phyloP scores from a whole-genome alignment of 345 rosid species.

The Acer negundo region DNA sequence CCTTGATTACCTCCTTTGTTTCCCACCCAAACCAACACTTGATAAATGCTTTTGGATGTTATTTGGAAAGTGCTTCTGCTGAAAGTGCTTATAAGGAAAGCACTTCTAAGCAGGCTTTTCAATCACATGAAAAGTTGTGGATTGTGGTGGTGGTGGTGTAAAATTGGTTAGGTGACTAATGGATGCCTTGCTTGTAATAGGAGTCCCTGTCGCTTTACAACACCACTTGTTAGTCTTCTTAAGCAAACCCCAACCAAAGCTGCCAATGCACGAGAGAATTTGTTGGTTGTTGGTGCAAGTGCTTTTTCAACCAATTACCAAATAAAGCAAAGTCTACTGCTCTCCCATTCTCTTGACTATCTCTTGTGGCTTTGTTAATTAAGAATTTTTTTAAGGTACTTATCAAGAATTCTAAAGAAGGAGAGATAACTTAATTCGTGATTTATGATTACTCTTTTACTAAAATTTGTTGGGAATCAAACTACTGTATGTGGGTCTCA shows the following conservation, averaged over 20 bases:
- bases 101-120: no score
- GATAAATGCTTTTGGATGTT: neutral
- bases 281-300: conserved; percentile 25
- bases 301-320: conserved; percentile 26
- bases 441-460: no score
- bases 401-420: no score
- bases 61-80: neutral
- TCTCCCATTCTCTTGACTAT: neutral
- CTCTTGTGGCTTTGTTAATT: neutral
- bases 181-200: conserved; percentile 44
- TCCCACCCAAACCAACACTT: neutral
- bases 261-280: conserved; percentile 34
- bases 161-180: neutral
- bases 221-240: conserved; percentile 22
- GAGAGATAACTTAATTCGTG: no score
- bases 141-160: neutral
- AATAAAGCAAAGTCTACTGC: no score
- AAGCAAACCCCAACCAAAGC: conserved; percentile 46
- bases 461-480: no score
- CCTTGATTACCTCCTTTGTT: neutral
- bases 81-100: neutral
- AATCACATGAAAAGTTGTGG: neutral
- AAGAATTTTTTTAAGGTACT: no score
- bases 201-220: conserved; percentile 44
- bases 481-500: no score